Base-by-base conservation (phyloP, 2,329 filamentous ascomycete genomes). In the Thermothelomyces thermophilus region DNA sequence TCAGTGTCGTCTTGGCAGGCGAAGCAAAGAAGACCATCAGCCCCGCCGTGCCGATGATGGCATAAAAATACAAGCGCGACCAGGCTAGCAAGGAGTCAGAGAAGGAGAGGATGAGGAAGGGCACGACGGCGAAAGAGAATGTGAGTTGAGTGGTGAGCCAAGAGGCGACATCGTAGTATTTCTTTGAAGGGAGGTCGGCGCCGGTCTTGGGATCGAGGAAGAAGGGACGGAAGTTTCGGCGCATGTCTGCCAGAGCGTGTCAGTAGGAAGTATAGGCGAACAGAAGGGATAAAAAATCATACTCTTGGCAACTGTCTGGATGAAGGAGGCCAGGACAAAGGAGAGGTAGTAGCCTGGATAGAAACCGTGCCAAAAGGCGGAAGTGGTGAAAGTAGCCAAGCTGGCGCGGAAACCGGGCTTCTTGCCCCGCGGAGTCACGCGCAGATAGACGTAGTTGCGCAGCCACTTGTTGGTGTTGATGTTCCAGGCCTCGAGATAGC, bases 381-480 rank as follows among this genome's bases (percentile, higher is more conserved):
- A 95, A 17, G 93, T 97, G 6, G 83, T 80, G 65, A 98, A 98
- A 0, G 93, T 98, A 30, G 90, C 89, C 72, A 98, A 72, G 62
- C 87, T 97, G 44, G 93, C 93, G 52, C 90, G 79, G 73, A 98
- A 98, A 1, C 93, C 93, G 9, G 93, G 93, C 68, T 97, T 98
- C 74, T 90, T 93, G 47, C 93, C 93, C 60, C 87, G 86, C 0
- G 93, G 93, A 0, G 93, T 98, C 3, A 98, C 93, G 20, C 93
- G 84, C 41, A 98, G 76, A 64, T 97, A 98, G 59, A 98, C 77
- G 64, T 96, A 98, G 68, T 97, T 95, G 41, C 90, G 82, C 54
- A 98, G 73, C 93, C 93, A 98, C 62, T 88, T 82, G 67, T 96
- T 98, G 11, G 93, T 98, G 69, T 97, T 97, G 73, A 96, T 95